Conservation (phyloP, 805 yeast species). For the Alloascoidea africana region DNA sequence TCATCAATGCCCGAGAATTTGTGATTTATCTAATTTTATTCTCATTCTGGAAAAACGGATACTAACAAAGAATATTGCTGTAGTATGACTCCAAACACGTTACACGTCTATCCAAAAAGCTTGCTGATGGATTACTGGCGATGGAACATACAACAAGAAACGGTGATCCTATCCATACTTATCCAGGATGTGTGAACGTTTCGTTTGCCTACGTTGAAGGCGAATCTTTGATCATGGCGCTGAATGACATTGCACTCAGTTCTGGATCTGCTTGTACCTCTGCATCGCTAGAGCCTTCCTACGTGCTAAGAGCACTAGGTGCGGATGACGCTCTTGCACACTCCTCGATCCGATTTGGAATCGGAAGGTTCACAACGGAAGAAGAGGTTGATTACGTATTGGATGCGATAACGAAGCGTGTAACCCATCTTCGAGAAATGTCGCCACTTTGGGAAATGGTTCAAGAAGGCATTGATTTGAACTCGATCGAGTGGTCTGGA, state of each 20-base stretch:
- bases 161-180: conserved; percentile 63
- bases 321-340: conserved; percentile 98
- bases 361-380: conserved; percentile 94
- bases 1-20: too few relatives aligned
- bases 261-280: conserved; percentile 99
- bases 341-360: conserved; percentile 94
- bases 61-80: too few relatives aligned
- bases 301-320: conserved; percentile 91
- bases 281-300: conserved; percentile 94
- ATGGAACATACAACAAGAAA: conserved; percentile 84
- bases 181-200: conserved; percentile 90
- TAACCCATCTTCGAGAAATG: conserved; percentile 78
- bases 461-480: conserved; percentile 92
- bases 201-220: conserved; percentile 98
- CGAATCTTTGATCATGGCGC: conserved; percentile 92
- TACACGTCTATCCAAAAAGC: conserved; percentile 50
- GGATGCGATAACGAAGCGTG: conserved; percentile 78
- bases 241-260: conserved; percentile 89
- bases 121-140: conserved; percentile 55
- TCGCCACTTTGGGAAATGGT: conserved; percentile 99
- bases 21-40: too few relatives aligned
- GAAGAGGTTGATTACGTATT: conserved; percentile 91
- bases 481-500: conserved; percentile 95
- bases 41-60: too few relatives aligned
- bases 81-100: conserved; percentile 58